phyloP scores from a whole-genome alignment of 495 filamentous ascomycete species.

The Tuber magnatum region DNA sequence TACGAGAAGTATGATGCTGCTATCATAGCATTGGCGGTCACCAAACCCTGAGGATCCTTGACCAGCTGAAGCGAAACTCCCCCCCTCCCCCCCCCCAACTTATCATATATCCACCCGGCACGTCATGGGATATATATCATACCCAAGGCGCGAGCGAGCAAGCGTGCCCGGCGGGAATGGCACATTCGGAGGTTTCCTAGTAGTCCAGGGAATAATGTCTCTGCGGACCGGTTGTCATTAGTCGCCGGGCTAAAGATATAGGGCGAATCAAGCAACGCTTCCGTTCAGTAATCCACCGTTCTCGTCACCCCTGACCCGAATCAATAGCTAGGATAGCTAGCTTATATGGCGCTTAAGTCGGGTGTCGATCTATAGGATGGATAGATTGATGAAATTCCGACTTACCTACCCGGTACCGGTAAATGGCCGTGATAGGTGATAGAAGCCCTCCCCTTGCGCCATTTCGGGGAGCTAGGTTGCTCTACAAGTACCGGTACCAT shows the following conservation, averaged over 20 bases:
- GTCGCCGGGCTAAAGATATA: background rate
- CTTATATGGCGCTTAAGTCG: constrained; percentile 1
- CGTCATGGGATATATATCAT: background rate
- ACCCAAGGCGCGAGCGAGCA: background rate
- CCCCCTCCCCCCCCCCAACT: background rate
- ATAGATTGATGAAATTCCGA: background rate
- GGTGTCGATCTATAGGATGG: constrained; percentile 8
- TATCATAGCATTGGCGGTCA: background rate
- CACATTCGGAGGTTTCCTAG: background rate
- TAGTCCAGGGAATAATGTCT: background rate
- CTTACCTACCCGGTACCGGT: background rate
- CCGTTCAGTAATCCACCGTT: background rate
- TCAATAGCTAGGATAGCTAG: background rate
- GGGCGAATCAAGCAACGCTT: background rate
- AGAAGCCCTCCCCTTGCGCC: background rate
- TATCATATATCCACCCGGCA: background rate
- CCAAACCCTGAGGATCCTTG: background rate
- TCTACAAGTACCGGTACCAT: background rate
- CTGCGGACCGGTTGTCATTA: background rate
- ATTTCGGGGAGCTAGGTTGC: background rate
- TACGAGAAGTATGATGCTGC: background rate
- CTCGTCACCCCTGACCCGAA: background rate
- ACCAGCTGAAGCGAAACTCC: background rate
- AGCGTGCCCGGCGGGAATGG: background rate
- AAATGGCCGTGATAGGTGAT: background rate